phyloP scores from a whole-genome alignment of 306 rosid genomes.

The Vigna unguiculata region DNA sequence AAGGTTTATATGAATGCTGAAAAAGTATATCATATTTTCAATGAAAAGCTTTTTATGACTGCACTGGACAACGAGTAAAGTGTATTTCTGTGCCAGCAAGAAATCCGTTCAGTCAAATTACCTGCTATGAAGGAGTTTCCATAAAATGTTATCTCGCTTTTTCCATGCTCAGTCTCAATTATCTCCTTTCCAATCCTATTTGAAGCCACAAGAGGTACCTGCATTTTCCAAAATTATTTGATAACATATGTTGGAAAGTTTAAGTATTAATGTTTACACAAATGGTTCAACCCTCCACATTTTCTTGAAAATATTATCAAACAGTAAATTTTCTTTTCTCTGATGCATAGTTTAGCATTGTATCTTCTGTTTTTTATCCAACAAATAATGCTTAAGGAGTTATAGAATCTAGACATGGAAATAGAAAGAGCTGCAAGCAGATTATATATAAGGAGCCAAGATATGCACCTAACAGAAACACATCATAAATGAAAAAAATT shows the following conservation, averaged over 20 bases:
- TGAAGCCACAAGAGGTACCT: constrained; percentile 96
- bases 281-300: neutral
- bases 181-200: constrained; percentile 90
- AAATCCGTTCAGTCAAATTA: constrained; percentile 45
- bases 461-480: constrained; percentile 1
- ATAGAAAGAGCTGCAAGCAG: constrained; percentile 24
- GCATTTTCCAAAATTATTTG: constrained; percentile 47
- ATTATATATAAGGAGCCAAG: neutral
- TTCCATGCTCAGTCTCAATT: constrained; percentile 88
- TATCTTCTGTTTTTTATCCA: neutral
- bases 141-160: constrained; percentile 77
- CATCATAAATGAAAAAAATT: neutral
- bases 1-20: constrained; percentile 3
- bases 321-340: neutral
- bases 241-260: neutral
- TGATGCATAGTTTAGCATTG: neutral
- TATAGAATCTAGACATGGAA: constrained; percentile 23
- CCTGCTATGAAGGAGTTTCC: constrained; percentile 98
- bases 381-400: constrained; percentile 24
- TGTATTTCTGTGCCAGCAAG: neutral
- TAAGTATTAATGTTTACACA: neutral
- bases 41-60: constrained; percentile 18
- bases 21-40: constrained; percentile 15
- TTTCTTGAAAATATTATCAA: neutral
- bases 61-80: neutral